Base-by-base conservation (phyloP, 169 alveolate species). In the Eimeria praecox region DNA sequence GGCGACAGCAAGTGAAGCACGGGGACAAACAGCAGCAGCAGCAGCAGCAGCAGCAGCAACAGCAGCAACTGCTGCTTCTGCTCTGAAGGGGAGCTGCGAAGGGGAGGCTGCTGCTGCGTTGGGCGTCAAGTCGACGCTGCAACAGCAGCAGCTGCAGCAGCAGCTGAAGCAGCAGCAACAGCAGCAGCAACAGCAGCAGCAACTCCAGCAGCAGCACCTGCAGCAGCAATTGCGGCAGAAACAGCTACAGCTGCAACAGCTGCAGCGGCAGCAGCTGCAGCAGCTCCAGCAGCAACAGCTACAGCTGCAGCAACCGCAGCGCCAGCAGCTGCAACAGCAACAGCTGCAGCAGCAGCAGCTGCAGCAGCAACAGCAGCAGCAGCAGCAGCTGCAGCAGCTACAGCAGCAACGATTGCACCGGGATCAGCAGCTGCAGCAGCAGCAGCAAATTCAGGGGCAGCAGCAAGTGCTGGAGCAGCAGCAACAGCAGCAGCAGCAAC, bases 131-230 rank as follows among this genome's bases (percentile, higher is more conserved):
- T n/a, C n/a, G n/a, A n/a, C n/a, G n/a, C n/a, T n/a, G n/a, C n/a
- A n/a, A n/a, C n/a, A n/a, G n/a, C n/a, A n/a, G n/a, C n/a, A 64
- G 27, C 75, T 10, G 78, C 42, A 66, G 78, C 78, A 66, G 78
- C 78, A 33, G 22, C 78, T 4, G 46, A 3, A 66, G 44, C 56
- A 49, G 56, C 56, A 49, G 56, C 12, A 56, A 56, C 66, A 56
- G 66, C 66, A 56, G 66, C 66, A 56, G 66, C 12, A 66, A 42
- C 78, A 66, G 42, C 42, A 66, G 44, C 78, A 66, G 78, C 78
- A 66, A 33, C 78, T 27, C 44, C 78, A 66, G 78, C 78, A 33
- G 22, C 78, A 33, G 42, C 66, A 30, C 3, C 78, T 27, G 78
- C 6, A 66, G 42, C 78, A 27, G 2, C 78, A 66, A 33, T 42